Conservation (phyloP, 2,329 filamentous ascomycete genomes). For the Phaeophleospora eucalypticola region DNA sequence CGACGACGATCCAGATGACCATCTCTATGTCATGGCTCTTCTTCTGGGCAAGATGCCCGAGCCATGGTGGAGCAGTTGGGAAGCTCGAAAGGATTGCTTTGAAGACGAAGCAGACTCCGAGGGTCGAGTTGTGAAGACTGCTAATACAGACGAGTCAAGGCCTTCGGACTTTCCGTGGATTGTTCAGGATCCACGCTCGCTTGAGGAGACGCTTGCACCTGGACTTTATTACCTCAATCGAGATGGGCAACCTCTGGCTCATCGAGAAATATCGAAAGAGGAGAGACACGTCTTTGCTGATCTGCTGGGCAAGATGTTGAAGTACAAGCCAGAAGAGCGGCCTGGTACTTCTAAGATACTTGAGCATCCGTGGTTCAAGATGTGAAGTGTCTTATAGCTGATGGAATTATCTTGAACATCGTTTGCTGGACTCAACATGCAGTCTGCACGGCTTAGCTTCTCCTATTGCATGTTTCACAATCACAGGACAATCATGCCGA, state of each 20-base stretch:
- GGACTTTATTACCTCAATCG: neutral
- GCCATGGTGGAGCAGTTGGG: neutral
- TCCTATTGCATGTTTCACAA: no score
- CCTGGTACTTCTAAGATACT: neutral
- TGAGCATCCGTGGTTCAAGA: neutral
- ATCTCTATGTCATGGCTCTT: neutral
- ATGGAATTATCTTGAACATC: no score
- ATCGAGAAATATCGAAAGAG: neutral
- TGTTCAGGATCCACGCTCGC: neutral
- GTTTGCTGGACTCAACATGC: no score
- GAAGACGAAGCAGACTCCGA: neutral
- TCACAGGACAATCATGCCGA: slow-evolving; percentile 27
- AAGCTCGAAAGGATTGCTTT: neutral
- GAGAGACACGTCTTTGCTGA: neutral
- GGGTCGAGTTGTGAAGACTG: neutral
- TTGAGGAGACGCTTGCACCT: neutral
- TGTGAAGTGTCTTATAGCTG: no score
- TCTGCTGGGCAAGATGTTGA: neutral
- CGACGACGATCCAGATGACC: neutral
- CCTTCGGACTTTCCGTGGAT: neutral
- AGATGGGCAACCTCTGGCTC: neutral
- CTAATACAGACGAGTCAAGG: neutral
- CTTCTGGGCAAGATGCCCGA: neutral
- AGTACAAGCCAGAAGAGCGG: neutral
- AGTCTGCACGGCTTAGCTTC: no score